These are phyloP conservation scores for Calonectria fujianensis DNA, from an alignment of 2,329 filamentous ascomycete genomes.

Conservation along the genomic window DNA sequence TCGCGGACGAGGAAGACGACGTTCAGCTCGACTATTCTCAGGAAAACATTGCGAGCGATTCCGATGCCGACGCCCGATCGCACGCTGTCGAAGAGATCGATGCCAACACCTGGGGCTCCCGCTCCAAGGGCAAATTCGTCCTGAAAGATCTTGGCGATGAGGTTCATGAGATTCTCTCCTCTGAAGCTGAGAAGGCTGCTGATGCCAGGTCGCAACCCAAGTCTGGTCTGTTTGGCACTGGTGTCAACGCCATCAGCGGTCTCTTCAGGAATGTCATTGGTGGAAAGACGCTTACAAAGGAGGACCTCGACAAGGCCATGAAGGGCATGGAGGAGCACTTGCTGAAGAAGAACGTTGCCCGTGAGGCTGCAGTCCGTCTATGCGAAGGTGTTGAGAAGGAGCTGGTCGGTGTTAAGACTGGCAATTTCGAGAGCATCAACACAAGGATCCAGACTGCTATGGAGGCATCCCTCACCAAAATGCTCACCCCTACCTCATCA, in stretches of 20 bases:
- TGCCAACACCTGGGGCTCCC: slow-evolving; percentile 89
- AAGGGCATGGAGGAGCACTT: slow-evolving; percentile 98
- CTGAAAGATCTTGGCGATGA: slow-evolving; percentile 95
- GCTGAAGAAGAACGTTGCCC: slow-evolving; percentile 95
- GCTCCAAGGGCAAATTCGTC: slow-evolving; percentile 92
- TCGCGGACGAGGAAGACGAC: slow-evolving; percentile 88
- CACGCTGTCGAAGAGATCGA: slow-evolving; percentile 84
- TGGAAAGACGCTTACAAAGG: slow-evolving; percentile 91
- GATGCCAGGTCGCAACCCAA: slow-evolving; percentile 69
- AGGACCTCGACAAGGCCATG: slow-evolving; percentile 93
- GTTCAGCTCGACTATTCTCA: slow-evolving; percentile 91
- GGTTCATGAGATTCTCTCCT: slow-evolving; percentile 90
- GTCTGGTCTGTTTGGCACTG: slow-evolving; percentile 83
- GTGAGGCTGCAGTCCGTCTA: slow-evolving; percentile 92
- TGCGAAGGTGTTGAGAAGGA: slow-evolving; percentile 95
- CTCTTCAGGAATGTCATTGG: slow-evolving; percentile 97
- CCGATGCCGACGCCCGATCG: slow-evolving; percentile 71
- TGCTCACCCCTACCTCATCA: slow-evolving; percentile 95
- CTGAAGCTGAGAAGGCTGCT: slow-evolving; percentile 77
- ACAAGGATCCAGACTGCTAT: slow-evolving; percentile 89
- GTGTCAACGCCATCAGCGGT: slow-evolving; percentile 88
- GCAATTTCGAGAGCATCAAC: slow-evolving; percentile 92
- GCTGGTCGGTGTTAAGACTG: slow-evolving; percentile 92
- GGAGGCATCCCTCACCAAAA: slow-evolving; percentile 94
- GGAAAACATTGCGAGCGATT: slow-evolving; percentile 71